Conservation (phyloP, 805 yeast species). For the Ogataea kodamae region DNA sequence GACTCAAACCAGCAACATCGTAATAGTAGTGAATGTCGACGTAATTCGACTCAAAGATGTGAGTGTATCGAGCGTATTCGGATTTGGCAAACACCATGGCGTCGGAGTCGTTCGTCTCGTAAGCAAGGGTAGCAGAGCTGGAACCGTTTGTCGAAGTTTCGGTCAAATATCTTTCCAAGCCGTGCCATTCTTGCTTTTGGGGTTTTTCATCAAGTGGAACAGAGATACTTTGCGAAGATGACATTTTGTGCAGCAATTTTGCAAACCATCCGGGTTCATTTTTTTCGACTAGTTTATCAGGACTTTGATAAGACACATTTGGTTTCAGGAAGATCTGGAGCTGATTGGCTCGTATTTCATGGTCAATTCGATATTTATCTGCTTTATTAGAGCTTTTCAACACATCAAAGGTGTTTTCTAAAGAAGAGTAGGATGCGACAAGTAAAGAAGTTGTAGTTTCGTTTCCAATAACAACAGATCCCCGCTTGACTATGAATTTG, state of each 20-base stretch:
- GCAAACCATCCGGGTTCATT: conserved; percentile 1
- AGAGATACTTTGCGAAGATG: conserved; percentile 1
- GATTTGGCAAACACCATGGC: conserved; percentile 39
- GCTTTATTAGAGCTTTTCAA: conserved; percentile 39
- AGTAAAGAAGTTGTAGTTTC: conserved; percentile 68
- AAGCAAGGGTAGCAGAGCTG: too few relatives aligned
- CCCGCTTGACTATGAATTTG: conserved; percentile 53
- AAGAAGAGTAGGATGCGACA: conserved; percentile 55
- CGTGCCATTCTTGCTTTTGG: conserved; percentile 58
- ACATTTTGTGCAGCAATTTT: conserved; percentile 4
- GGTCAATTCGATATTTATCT: conserved; percentile 54
- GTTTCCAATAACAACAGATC: conserved; percentile 80
- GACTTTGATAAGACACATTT: conserved; percentile 58
- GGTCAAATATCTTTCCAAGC: conserved; percentile 66
- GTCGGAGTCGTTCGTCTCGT: conserved; percentile 26
- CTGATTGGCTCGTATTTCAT: conserved; percentile 44
- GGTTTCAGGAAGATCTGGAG: conserved; percentile 63
- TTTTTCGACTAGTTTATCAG: conserved; percentile 9
- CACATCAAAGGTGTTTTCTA: conserved; percentile 57
- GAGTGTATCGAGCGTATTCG: conserved; percentile 82
- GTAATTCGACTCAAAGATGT: conserved; percentile 57
- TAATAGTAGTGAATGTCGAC: conserved; percentile 58
- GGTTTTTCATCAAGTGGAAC: conserved; percentile 11
- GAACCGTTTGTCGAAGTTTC: too few relatives aligned
- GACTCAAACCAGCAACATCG: conserved; percentile 68